These are phyloP conservation scores for Elsinoe perseae DNA, from an alignment of 2,329 filamentous ascomycete species.

Conservation along the genomic window DNA sequence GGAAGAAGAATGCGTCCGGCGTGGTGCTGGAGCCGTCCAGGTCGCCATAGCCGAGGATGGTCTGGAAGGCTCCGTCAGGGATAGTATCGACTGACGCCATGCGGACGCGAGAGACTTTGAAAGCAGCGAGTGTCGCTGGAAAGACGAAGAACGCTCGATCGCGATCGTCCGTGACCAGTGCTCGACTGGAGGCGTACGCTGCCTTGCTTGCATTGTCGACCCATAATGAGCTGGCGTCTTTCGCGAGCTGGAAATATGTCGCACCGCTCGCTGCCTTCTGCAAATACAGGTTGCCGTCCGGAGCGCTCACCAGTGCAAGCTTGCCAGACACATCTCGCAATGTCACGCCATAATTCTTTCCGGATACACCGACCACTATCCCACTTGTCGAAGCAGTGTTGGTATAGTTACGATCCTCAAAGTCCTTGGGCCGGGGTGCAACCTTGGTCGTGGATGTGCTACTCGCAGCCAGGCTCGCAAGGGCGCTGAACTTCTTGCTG, in stretches of 20 bases:
- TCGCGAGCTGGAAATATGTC: neutral
- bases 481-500: neutral
- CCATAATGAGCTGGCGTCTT: neutral
- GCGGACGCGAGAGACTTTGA: constrained; percentile 2
- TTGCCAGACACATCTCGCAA: neutral
- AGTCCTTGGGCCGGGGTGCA: neutral
- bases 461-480: neutral
- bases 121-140: neutral
- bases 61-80: neutral
- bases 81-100: neutral
- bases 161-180: neutral
- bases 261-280: neutral
- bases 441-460: neutral
- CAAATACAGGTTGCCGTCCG: constrained; percentile 12
- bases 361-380: neutral
- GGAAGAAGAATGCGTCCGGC: neutral
- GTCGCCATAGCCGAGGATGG: constrained; percentile 1
- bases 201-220: neutral
- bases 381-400: neutral
- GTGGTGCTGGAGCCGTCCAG: neutral
- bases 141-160: constrained; percentile 3
- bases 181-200: neutral
- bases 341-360: neutral
- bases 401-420: neutral
- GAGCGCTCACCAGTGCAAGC: neutral